These are phyloP conservation scores for Naganishia sp. DNA, from an alignment of 1,284 basidiomycete genomes.

Conservation along the genomic window DNA sequence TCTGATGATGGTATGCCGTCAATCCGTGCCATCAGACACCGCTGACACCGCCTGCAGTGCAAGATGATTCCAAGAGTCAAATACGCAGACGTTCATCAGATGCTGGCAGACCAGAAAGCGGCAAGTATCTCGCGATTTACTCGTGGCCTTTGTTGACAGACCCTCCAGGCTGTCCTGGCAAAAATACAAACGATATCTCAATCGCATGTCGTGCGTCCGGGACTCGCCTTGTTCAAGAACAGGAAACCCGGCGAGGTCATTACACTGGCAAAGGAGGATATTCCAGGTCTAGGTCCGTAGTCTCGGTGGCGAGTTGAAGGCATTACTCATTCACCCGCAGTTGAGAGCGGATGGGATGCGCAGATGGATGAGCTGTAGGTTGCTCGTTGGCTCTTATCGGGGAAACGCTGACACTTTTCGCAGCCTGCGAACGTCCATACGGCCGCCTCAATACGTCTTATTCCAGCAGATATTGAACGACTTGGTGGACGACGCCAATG, in stretches of 20 bases:
- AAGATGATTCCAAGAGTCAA: conserved; percentile 88
- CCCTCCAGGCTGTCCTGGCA: conserved; percentile 66
- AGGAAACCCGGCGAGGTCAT: conserved; percentile 46
- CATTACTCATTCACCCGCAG: conserved; percentile 52
- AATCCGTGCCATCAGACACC: background rate
- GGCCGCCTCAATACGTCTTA: conserved; percentile 61
- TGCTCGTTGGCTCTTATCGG: background rate
- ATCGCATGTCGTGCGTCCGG: conserved; percentile 82
- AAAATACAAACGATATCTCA: conserved; percentile 88
- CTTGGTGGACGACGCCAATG: conserved; percentile 73
- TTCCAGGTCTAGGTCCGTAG: conserved; percentile 76
- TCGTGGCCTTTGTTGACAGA: no score
- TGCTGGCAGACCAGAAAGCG: conserved; percentile 81
- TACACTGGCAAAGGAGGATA: conserved; percentile 58
- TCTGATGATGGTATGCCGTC: conserved; percentile 75
- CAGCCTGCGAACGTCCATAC: conserved; percentile 59
- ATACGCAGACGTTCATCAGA: conserved; percentile 79
- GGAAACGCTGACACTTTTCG: background rate
- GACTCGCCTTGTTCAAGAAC: conserved; percentile 74
- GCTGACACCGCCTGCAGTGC: conserved; percentile 58
- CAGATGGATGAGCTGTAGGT: conserved; percentile 76
- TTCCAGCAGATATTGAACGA: conserved; percentile 86
- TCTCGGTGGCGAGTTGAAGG: conserved; percentile 7
- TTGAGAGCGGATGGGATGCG: conserved; percentile 90
- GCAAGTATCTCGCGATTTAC: conserved; percentile 41